Conservation (phyloP, 1,284 basidiomycete genomes). For the Heterobasidion parviporum region DNA sequence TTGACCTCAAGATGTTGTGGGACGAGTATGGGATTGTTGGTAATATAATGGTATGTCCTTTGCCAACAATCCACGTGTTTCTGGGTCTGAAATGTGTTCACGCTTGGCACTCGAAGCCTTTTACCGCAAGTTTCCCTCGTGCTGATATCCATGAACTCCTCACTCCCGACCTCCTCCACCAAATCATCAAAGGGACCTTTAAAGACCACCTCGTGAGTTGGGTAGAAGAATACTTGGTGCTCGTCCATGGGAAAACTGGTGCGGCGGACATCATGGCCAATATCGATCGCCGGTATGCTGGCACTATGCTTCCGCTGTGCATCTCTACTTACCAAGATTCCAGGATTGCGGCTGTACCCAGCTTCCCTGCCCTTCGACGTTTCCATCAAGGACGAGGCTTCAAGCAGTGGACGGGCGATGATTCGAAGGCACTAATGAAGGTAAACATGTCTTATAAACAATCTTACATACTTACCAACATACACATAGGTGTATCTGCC, state of each 20-base stretch:
- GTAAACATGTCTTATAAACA: not conserved
- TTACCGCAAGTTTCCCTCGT: conserved; percentile 24
- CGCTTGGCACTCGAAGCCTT: conserved; percentile 17
- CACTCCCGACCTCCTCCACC: conserved; percentile 30
- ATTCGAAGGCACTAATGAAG: conserved; percentile 14
- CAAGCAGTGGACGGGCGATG: conserved; percentile 16
- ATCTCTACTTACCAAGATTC: not conserved
- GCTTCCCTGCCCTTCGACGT: conserved; percentile 5
- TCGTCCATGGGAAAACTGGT: conserved; percentile 6
- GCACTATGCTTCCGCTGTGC: not conserved
- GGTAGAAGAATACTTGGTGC: conserved; percentile 22
- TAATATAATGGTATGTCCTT: not conserved
- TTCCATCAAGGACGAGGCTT: conserved; percentile 13
- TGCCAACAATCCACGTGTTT: not conserved
- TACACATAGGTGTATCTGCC: conserved; percentile 12
- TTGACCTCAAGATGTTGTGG: not conserved
- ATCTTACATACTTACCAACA: not conserved
- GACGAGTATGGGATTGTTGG: conserved; percentile 3
- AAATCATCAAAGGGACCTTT: conserved; percentile 30
- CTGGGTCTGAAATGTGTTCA: not conserved
- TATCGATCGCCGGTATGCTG: conserved; percentile 11
- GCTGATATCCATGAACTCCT: conserved; percentile 27
- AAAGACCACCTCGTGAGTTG: conserved; percentile 31
- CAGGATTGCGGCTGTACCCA: conserved; percentile 8
- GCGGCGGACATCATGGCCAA: conserved; percentile 19